Conservation (phyloP, 495 filamentous ascomycete genomes). For the Cenococcum geophilum region DNA sequence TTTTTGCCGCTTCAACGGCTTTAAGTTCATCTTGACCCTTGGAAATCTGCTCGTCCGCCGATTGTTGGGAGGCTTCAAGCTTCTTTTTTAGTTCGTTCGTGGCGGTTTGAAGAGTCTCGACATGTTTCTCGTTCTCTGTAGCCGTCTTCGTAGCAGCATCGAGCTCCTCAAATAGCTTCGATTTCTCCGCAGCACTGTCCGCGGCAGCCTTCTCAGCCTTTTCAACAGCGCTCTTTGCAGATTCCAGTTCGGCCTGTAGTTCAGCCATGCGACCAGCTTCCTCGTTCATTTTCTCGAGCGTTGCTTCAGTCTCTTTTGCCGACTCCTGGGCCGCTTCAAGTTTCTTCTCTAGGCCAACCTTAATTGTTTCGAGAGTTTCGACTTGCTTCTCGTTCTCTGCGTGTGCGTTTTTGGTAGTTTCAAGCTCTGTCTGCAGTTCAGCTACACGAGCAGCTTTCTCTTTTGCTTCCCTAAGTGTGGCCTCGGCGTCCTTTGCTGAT, state of each 20-base stretch:
- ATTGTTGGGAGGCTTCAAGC: not conserved
- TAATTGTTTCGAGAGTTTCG: constrained; percentile 3
- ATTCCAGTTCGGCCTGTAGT: constrained; percentile 17
- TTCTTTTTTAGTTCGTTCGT: not conserved
- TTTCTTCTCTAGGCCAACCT: constrained; percentile 5
- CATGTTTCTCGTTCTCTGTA: not conserved
- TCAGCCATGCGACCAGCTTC: constrained; percentile 19
- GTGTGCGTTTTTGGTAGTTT: constrained; percentile 1
- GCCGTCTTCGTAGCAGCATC: not conserved
- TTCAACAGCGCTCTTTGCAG: not conserved
- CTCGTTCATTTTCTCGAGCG: not conserved
- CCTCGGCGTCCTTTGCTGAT: constrained; percentile 3
- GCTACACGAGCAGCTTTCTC: constrained; percentile 12
- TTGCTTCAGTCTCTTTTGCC: constrained; percentile 5
- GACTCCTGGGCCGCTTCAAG: constrained; percentile 10
- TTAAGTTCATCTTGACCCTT: not conserved
- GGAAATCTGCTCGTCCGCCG: not conserved
- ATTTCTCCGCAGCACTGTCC: constrained; percentile 2
- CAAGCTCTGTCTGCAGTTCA: constrained; percentile 23
- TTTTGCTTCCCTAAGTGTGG: not conserved
- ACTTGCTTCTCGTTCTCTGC: constrained; percentile 7
- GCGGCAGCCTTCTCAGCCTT: not conserved
- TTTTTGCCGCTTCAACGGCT: not conserved
- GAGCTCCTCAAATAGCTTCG: constrained; percentile 1
- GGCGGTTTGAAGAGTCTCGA: not conserved